Conservation (phyloP, 306 rosid genomes). For the Rosa multiflora region DNA sequence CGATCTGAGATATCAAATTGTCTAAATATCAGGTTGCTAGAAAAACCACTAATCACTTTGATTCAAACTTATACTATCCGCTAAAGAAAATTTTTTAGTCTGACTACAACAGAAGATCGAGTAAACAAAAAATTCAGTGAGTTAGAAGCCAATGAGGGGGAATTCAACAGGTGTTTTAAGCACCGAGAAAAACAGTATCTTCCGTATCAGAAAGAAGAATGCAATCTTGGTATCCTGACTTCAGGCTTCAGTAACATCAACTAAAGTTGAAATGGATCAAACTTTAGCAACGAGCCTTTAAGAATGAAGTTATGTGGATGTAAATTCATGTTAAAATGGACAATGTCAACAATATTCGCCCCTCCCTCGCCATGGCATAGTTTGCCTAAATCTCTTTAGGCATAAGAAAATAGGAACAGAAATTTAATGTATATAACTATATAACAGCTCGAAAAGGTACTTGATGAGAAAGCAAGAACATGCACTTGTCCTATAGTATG, state of each 20-base stretch:
- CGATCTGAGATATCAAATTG: background rate
- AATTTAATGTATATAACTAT: background rate
- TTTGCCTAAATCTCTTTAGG: constrained; percentile 25
- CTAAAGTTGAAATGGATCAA: background rate
- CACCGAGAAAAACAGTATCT: constrained; percentile 5
- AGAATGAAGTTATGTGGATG: background rate
- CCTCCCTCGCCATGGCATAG: constrained; percentile 23
- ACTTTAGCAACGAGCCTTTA: background rate
- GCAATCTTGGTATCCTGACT: background rate
- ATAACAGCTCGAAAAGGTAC: background rate
- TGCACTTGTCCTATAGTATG: background rate
- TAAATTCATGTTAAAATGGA: constrained; percentile 23
- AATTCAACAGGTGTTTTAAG: constrained; percentile 12
- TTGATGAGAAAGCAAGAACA: background rate
- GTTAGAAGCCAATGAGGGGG: background rate
- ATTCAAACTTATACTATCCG: background rate
- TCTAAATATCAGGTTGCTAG: background rate
- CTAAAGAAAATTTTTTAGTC: background rate
- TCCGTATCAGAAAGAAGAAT: background rate
- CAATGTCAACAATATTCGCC: background rate
- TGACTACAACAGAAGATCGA: background rate
- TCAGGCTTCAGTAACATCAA: constrained; percentile 6
- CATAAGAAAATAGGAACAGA: constrained; percentile 29
- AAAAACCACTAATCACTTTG: background rate
- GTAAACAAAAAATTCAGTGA: background rate